These are phyloP conservation scores for Entomortierella parvispora DNA, from an alignment of 192 early-diverging fungal species.

Conservation along the genomic window DNA sequence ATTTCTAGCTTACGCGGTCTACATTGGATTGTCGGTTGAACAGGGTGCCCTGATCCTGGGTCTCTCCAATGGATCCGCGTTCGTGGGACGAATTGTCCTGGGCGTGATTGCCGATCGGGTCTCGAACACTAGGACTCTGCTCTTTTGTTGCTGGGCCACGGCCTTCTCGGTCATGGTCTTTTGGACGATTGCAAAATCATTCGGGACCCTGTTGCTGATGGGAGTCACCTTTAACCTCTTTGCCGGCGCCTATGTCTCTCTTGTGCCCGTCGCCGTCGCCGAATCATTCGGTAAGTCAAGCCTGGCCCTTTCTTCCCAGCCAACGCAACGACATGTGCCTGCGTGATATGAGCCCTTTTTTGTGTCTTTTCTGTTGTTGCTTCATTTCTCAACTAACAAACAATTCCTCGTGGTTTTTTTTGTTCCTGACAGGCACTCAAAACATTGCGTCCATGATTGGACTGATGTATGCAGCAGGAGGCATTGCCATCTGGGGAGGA, in stretches of 20 bases:
- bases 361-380: not conserved
- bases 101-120: slow-evolving; percentile 53
- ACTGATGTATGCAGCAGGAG: slow-evolving; percentile 51
- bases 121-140: slow-evolving; percentile 49
- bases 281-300: slow-evolving; percentile 52
- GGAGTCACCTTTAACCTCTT: slow-evolving; percentile 54
- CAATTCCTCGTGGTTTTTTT: not conserved
- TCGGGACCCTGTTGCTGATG: slow-evolving; percentile 53
- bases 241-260: slow-evolving; percentile 59
- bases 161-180: slow-evolving; percentile 52
- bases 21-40: slow-evolving; percentile 29
- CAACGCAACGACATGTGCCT: not conserved
- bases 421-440: slow-evolving; percentile 25
- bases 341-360: not conserved
- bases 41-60: slow-evolving; percentile 40
- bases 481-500: slow-evolving; percentile 54
- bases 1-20: slow-evolving; percentile 32
- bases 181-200: slow-evolving; percentile 60
- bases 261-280: slow-evolving; percentile 53
- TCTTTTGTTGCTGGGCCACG: slow-evolving; percentile 35
- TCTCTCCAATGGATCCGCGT: slow-evolving; percentile 33
- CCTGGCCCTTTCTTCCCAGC: not conserved
- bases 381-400: not conserved
- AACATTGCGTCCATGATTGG: slow-evolving; percentile 55
- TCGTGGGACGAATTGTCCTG: slow-evolving; percentile 39